phyloP scores from a whole-genome alignment of 2,329 filamentous ascomycete genomes.

The Aspergillus alliaceus region DNA sequence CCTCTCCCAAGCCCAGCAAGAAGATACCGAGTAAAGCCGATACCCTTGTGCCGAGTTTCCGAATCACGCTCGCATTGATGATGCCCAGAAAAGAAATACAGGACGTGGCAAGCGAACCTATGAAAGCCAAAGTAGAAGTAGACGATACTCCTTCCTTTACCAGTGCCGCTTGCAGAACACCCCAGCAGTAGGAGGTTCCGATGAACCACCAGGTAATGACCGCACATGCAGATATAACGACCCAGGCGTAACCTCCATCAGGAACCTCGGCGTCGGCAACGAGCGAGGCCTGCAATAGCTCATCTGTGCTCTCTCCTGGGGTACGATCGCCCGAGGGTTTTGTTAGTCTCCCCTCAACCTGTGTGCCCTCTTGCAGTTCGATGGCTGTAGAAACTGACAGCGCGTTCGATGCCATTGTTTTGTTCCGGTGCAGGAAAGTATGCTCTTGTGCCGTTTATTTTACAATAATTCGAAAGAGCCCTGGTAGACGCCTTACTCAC shows the following conservation, averaged over 20 bases:
- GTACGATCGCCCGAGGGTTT: neutral
- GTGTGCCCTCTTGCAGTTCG: neutral
- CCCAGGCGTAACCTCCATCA: slow-evolving; percentile 30
- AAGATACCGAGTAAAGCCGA: slow-evolving; percentile 52
- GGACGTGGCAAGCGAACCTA: slow-evolving; percentile 55
- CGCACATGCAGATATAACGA: slow-evolving; percentile 53
- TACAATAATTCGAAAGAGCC: no score
- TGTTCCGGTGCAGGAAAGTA: no score
- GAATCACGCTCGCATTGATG: slow-evolving; percentile 53
- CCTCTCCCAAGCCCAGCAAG: slow-evolving; percentile 52
- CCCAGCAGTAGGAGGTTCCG: slow-evolving; percentile 60
- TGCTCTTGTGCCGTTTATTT: no score
- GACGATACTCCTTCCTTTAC: slow-evolving; percentile 50
- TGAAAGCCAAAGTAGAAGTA: slow-evolving; percentile 58
- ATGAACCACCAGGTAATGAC: slow-evolving; percentile 58
- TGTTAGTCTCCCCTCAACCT: neutral
- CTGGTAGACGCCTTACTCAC: no score
- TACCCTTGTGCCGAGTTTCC: slow-evolving; percentile 49
- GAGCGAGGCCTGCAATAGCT: slow-evolving; percentile 46
- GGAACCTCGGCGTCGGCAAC: slow-evolving; percentile 45
- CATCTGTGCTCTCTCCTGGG: slow-evolving; percentile 17
- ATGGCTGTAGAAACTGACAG: neutral
- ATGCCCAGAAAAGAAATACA: slow-evolving; percentile 55
- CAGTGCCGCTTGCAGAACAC: slow-evolving; percentile 59
- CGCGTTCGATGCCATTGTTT: neutral